Evolutionary conservation across 1,284 basidiomycete species (phyloP), one percentile per base, ranked within the genome.

Genomic region (Tylopilus orsonianus): DNA sequence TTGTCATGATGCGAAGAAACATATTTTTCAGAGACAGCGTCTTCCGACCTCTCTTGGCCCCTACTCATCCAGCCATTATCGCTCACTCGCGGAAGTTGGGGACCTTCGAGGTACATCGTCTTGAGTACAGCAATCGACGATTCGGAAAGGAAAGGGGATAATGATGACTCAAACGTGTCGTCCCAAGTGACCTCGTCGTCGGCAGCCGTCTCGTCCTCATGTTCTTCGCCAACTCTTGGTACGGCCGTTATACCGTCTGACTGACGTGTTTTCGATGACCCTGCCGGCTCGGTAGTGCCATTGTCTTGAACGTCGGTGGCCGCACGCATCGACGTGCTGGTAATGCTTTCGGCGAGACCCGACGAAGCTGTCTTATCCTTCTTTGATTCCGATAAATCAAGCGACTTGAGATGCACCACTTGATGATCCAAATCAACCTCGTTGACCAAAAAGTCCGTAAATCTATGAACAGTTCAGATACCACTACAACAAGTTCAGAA

Each of bases 371-470:
- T 35, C 44, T 56, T 59, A 12, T 48, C 59, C 54, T 73, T 74
- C 55, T 68, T 72, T 30, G 81, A 72, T 63, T 78, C 73, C 6
- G 92, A 88, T 66, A 82, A 83, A 37, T 71, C 79, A 34, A 97
- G 77, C 40, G 84, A 81, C 60, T 87, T 87, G 32, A 97, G 65
- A 61, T 90, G 87, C 8, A 94, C 72, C 4, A 91, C 85, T 51
- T 89, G 80, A 34, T 85, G 79, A 54, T 90, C 83, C 48, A 85
- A 76, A 57, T 90, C 83, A 36, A 97, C 85, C 70, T 97, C 94
- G 62, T 81, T 88, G 22, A 97, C 94, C 55, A 97, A 63, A 65
- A 97, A 97, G 70, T 97, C 94, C 32, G 93, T 94, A 66, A 97
- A 97, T 59, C 94, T 96, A 55, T 23, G 53, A 13, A 20, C 39